Percentiles rank a stretch among this genome's conserved stretches.
Conservation (phyloP, 768 basidiomycete species). For the Boletellus ananiceps region DNA sequence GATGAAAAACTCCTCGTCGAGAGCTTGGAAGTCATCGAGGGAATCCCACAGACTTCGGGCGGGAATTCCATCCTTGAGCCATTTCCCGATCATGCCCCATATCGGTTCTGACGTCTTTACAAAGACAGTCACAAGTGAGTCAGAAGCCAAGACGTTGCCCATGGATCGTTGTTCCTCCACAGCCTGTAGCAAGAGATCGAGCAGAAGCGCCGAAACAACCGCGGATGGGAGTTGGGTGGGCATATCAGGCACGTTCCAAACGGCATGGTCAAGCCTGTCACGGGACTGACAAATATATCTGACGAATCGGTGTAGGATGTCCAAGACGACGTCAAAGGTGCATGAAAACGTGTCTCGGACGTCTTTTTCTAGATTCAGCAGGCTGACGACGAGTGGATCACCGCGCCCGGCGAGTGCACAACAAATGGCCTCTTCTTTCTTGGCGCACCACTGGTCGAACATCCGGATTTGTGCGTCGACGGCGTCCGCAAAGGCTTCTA, state of each 20-base stretch:
- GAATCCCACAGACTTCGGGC: constrained; percentile 33
- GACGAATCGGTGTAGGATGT: constrained; percentile 39
- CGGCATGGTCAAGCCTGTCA: constrained; percentile 26
- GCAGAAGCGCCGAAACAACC: constrained; percentile 49
- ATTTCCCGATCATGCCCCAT: constrained; percentile 68
- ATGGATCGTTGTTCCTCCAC: constrained; percentile 57
- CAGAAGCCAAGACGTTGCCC: constrained; percentile 50
- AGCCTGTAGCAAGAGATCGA: constrained; percentile 57
- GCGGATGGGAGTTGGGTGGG: constrained; percentile 45
- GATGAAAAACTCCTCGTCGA: constrained; percentile 80
- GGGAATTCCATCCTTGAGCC: constrained; percentile 74
- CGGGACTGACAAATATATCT: constrained; percentile 28
- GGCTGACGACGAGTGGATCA: constrained; percentile 47
- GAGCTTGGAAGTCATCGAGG: constrained; percentile 17
- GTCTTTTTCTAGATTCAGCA: constrained; percentile 60
- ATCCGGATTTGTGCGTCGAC: constrained; percentile 52
- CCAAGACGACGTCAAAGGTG: constrained; percentile 55
- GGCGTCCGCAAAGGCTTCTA: constrained; percentile 83
- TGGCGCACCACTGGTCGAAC: constrained; percentile 70
- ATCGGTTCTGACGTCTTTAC: constrained; percentile 59
- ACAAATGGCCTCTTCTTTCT: constrained; percentile 62
- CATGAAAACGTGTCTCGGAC: constrained; percentile 52
- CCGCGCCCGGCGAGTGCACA: constrained; percentile 49
- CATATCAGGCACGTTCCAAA: constrained; percentile 40
- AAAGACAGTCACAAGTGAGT: constrained; percentile 60